Conservation (phyloP, 257 asterid species). For the Solanum pinnatisectum region DNA sequence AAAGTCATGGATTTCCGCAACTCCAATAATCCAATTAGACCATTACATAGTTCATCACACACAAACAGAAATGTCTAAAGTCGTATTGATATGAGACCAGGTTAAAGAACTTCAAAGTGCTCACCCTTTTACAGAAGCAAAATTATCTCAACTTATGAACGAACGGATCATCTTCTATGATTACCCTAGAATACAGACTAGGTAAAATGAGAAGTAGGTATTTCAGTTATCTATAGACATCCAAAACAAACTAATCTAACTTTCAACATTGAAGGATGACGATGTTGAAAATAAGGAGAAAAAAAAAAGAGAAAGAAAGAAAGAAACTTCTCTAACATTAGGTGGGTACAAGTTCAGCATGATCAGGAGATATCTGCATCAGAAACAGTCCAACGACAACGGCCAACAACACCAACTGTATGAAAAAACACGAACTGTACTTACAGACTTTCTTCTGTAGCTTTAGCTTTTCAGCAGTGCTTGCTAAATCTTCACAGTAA, state of each 20-base stretch:
- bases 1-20: background rate
- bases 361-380: conserved; percentile 23
- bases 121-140: background rate
- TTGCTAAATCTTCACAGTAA: conserved; percentile 27
- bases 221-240: background rate
- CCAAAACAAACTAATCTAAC: background rate
- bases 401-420: conserved; percentile 44
- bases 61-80: background rate
- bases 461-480: conserved; percentile 30
- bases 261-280: background rate
- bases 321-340: conserved; percentile 17
- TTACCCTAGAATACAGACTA: background rate
- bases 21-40: background rate
- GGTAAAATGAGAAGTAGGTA: background rate
- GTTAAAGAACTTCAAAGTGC: background rate
- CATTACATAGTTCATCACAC: background rate
- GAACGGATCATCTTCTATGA: background rate
- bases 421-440: conserved; percentile 36
- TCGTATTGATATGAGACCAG: background rate
- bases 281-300: background rate
- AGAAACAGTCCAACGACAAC: conserved; percentile 20
- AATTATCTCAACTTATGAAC: background rate
- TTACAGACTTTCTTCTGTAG: conserved; percentile 36
- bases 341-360: conserved; percentile 58
- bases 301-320: background rate